These are phyloP conservation scores for Candida sanyaensis DNA, from an alignment of 1,139 yeast genomes.

Conservation along the genomic window DNA sequence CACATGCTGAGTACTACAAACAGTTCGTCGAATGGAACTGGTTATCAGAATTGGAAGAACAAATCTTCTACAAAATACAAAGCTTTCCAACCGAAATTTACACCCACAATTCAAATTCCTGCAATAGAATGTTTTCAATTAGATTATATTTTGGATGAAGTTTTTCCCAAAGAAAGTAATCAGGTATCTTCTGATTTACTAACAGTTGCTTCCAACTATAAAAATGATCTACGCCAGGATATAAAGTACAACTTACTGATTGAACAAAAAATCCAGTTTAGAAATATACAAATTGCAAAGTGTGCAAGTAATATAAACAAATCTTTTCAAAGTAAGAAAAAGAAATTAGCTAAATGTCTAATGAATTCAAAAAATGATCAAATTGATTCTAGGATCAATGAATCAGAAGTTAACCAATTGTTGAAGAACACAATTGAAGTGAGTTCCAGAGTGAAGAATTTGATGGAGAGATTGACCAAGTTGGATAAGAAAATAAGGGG, in stretches of 20 bases:
- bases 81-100: slow-evolving; percentile 18
- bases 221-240: slow-evolving; percentile 40
- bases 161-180: slow-evolving; percentile 31
- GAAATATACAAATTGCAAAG: slow-evolving; percentile 34
- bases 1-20: background rate
- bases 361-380: slow-evolving; percentile 6
- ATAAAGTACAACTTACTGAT: slow-evolving; percentile 35
- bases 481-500: slow-evolving; percentile 12
- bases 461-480: slow-evolving; percentile 11
- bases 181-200: slow-evolving; percentile 36
- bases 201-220: slow-evolving; percentile 37
- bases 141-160: slow-evolving; percentile 34
- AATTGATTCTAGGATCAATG: slow-evolving; percentile 13
- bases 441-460: slow-evolving; percentile 14
- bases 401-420: slow-evolving; percentile 17
- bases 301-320: slow-evolving; percentile 24
- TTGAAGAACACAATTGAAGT: slow-evolving; percentile 17
- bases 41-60: slow-evolving; percentile 1
- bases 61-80: slow-evolving; percentile 5
- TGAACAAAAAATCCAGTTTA: slow-evolving; percentile 41
- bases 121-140: slow-evolving; percentile 41
- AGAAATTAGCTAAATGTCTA: slow-evolving; percentile 20
- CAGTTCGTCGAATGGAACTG: background rate
- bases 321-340: slow-evolving; percentile 20
- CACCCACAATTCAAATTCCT: slow-evolving; percentile 24